Conservation (phyloP, 352 stramenopile species). For the Nothophytophthora sp. region DNA sequence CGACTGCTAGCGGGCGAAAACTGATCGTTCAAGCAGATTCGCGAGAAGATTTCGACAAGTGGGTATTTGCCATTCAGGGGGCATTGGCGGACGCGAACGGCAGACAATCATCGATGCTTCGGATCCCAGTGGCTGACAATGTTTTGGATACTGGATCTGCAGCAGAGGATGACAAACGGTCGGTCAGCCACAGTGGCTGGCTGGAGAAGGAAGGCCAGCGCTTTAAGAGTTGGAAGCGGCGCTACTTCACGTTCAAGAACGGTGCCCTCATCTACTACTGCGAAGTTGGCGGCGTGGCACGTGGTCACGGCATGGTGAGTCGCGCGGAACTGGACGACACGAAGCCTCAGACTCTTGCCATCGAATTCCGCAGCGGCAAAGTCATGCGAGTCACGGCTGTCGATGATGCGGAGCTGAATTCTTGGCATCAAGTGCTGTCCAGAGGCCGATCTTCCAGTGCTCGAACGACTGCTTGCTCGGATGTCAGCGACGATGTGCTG, state of each 20-base stretch:
- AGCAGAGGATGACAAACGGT: slow-evolving; percentile 21
- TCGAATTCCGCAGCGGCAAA: slow-evolving; percentile 37
- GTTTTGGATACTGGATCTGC: slow-evolving; percentile 9
- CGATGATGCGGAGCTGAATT: slow-evolving; percentile 37
- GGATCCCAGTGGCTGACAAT: slow-evolving; percentile 10
- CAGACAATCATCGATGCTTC: slow-evolving; percentile 2
- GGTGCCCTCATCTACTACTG: slow-evolving; percentile 74
- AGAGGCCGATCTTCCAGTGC: slow-evolving; percentile 15
- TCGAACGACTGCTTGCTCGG: slow-evolving; percentile 12
- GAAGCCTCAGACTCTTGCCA: slow-evolving; percentile 52
- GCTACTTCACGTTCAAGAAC: slow-evolving; percentile 77
- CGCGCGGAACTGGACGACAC: slow-evolving; percentile 40
- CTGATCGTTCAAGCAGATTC: slow-evolving; percentile 65
- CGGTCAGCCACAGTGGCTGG: slow-evolving; percentile 54
- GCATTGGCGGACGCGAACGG: slow-evolving; percentile 18
- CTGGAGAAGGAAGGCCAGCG: slow-evolving; percentile 74
- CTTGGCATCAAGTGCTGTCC: slow-evolving; percentile 49
- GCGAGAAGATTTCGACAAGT: slow-evolving; percentile 64
- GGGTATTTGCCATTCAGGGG: slow-evolving; percentile 45
- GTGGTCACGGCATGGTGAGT: slow-evolving; percentile 60
- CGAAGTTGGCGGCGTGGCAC: slow-evolving; percentile 55
- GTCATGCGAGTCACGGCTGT: slow-evolving; percentile 34
- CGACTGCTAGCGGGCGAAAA: slow-evolving; percentile 41
- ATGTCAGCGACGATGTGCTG: slow-evolving; percentile 23
- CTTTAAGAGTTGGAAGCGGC: slow-evolving; percentile 80